Percentiles rank a stretch among this genome's conserved stretches.
phyloP scores from a whole-genome alignment of 495 filamentous ascomycete species.

The Aspergillus wentii region DNA sequence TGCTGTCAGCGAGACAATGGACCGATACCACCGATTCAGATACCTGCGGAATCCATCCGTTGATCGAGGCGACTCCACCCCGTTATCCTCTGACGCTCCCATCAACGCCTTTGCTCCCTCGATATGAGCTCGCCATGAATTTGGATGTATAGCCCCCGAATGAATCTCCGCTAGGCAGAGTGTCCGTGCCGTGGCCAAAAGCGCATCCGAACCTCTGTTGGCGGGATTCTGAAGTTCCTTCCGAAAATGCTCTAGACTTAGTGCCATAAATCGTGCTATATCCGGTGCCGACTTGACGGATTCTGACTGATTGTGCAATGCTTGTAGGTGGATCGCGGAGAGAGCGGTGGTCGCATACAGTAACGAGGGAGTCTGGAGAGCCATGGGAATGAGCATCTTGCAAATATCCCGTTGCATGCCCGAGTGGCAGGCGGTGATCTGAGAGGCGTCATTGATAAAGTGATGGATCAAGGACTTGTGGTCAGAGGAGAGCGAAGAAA shows the following conservation, averaged over 20 bases:
- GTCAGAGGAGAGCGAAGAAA: slow-evolving; percentile 32
- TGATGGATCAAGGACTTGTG: slow-evolving; percentile 40
- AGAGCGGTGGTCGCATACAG: slow-evolving; percentile 43
- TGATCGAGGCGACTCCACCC: slow-evolving; percentile 22
- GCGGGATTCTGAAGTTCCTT: slow-evolving; percentile 36
- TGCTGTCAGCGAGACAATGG: slow-evolving; percentile 42
- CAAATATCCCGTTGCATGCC: slow-evolving; percentile 45
- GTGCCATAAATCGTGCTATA: slow-evolving; percentile 40
- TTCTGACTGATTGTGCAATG: slow-evolving; percentile 38
- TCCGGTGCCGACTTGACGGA: slow-evolving; percentile 39
- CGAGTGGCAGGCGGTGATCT: slow-evolving; percentile 40
- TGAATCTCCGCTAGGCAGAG: slow-evolving; percentile 46
- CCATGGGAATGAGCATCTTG: slow-evolving; percentile 44
- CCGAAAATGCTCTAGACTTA: slow-evolving; percentile 42
- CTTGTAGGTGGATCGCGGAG: slow-evolving; percentile 44
- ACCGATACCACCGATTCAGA: slow-evolving; percentile 42
- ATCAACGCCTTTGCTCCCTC: slow-evolving; percentile 41
- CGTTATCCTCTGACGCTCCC: slow-evolving; percentile 22
- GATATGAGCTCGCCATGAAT: slow-evolving; percentile 44
- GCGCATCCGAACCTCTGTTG: slow-evolving; percentile 32
- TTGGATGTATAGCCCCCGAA: slow-evolving; percentile 41
- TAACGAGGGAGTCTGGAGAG: slow-evolving; percentile 40
- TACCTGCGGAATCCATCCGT: slow-evolving; percentile 37
- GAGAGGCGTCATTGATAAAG: slow-evolving; percentile 43
- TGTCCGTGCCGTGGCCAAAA: slow-evolving; percentile 43